Evolutionary conservation across 2,329 filamentous ascomycete genomes (phyloP).

Genomic region (Monilinia laxa): DNA sequence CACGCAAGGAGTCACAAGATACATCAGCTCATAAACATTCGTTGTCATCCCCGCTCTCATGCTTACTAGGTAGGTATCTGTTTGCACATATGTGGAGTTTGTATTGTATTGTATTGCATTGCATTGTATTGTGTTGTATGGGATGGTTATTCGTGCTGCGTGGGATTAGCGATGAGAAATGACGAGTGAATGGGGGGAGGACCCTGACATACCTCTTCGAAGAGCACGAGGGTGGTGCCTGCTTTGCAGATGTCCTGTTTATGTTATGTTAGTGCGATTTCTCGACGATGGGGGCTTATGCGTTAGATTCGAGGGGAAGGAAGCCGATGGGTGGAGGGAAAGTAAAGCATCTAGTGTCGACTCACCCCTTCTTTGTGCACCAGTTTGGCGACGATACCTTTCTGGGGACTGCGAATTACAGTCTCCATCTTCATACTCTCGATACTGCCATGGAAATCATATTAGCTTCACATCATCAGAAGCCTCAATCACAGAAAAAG

Average conservation of each 20-base stretch:
- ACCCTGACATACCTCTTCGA: constrained; percentile 52
- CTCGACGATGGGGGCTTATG: neutral
- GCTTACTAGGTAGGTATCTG: neutral
- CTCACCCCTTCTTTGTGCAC: constrained; percentile 74
- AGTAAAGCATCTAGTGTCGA: constrained; percentile 26
- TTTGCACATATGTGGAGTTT: neutral
- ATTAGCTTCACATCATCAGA: constrained; percentile 33
- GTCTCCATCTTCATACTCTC: constrained; percentile 93
- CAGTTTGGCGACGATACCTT: constrained; percentile 68
- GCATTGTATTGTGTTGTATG: neutral
- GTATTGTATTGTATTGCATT: too few relatives aligned
- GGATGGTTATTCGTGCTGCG: constrained; percentile 3
- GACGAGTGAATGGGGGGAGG: too few relatives aligned
- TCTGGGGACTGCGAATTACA: constrained; percentile 73
- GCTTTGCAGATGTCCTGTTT: constrained; percentile 73
- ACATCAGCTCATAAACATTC: constrained; percentile 5
- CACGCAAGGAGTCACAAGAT: neutral
- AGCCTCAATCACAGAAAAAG: constrained; percentile 28
- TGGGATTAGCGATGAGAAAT: neutral
- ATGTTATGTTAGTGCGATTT: neutral
- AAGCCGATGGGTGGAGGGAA: neutral
- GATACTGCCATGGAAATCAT: constrained; percentile 50
- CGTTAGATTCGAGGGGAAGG: neutral
- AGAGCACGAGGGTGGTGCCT: constrained; percentile 71
- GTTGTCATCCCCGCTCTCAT: neutral